Evolutionary conservation across 371 early-diverging fungal genomes (phyloP).

Genomic region (Mortierella polycephala): DNA sequence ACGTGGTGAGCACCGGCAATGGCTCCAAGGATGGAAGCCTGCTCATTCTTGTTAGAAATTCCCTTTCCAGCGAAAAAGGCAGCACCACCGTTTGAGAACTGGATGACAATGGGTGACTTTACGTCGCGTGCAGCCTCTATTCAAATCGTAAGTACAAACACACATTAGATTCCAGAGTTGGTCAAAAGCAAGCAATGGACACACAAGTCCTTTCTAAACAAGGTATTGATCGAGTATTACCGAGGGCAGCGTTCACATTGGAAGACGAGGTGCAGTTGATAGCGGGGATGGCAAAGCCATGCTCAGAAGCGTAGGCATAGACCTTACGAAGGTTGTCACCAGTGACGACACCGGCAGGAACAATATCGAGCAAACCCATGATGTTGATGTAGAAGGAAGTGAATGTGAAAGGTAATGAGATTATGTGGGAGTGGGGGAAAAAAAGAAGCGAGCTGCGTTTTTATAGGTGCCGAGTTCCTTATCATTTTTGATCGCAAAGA

Average conservation of each 20-base stretch:
- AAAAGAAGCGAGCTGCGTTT: constrained; percentile 11
- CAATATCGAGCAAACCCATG: constrained; percentile 83
- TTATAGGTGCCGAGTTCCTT: too few species aligned
- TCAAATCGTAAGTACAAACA: not conserved
- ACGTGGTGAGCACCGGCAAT: constrained; percentile 92
- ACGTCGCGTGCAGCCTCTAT: constrained; percentile 89
- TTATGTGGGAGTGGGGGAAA: constrained; percentile 19
- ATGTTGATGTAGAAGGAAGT: constrained; percentile 24
- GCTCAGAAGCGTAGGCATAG: constrained; percentile 82
- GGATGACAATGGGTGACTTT: constrained; percentile 91
- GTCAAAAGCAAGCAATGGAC: too few species aligned
- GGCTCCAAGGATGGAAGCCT: constrained; percentile 88
- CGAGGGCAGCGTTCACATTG: constrained; percentile 87
- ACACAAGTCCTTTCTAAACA: not conserved
- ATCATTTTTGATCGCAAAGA: too few species aligned
- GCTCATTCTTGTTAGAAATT: constrained; percentile 85
- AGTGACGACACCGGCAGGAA: constrained; percentile 91
- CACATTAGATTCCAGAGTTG: too few species aligned
- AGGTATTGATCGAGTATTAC: constrained; percentile 18
- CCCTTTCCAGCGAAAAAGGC: constrained; percentile 93
- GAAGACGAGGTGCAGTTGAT: constrained; percentile 94
- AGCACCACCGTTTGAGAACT: constrained; percentile 92
- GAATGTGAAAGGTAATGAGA: constrained; percentile 2
- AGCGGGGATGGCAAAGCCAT: constrained; percentile 92
- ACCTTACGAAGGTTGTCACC: constrained; percentile 90